Percentiles rank a stretch among this genome's conserved stretches.
phyloP scores from a whole-genome alignment of 768 basidiomycete species.

The Tephrocybe sp. region DNA sequence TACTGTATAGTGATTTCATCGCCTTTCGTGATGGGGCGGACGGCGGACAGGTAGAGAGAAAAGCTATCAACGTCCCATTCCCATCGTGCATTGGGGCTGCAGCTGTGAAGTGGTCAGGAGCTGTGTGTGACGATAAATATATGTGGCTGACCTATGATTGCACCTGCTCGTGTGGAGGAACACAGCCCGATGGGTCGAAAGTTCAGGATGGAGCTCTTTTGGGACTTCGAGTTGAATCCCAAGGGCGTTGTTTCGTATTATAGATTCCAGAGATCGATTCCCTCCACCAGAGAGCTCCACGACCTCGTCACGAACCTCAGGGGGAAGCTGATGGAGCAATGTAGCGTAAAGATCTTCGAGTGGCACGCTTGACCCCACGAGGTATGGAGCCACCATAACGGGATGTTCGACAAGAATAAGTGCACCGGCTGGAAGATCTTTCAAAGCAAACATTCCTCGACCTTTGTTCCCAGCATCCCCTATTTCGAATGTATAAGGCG shows the following conservation, averaged over 20 bases:
- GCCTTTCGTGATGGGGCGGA: constrained; percentile 31
- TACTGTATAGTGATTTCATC: constrained; percentile 42
- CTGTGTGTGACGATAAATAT: neutral
- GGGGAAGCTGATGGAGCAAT: constrained; percentile 28
- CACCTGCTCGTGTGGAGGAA: constrained; percentile 36
- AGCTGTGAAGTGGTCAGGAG: constrained; percentile 22
- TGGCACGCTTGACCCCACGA: constrained; percentile 25
- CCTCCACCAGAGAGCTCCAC: constrained; percentile 12
- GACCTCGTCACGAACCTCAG: constrained; percentile 23
- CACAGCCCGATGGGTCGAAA: constrained; percentile 32
- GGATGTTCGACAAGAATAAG: constrained; percentile 41
- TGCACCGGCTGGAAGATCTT: constrained; percentile 30
- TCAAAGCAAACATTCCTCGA: constrained; percentile 36
- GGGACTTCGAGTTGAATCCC: constrained; percentile 30
- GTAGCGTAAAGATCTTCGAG: constrained; percentile 31
- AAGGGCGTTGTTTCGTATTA: constrained; percentile 32
- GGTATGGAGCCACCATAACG: constrained; percentile 36
- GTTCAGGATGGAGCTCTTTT: constrained; percentile 20
- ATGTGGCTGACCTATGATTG: constrained; percentile 38
- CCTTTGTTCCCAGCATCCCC: constrained; percentile 31
- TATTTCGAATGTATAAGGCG: constrained; percentile 19
- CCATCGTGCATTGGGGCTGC: constrained; percentile 39
- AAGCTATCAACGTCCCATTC: constrained; percentile 34
- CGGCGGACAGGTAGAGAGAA: constrained; percentile 31
- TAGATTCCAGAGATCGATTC: constrained; percentile 22